A percentile compares a stretch with the other conserved stretches of the same genome.
These are phyloP conservation scores for Didymella pinodella DNA, from an alignment of 2,329 filamentous ascomycete genomes.

Conservation along the genomic window DNA sequence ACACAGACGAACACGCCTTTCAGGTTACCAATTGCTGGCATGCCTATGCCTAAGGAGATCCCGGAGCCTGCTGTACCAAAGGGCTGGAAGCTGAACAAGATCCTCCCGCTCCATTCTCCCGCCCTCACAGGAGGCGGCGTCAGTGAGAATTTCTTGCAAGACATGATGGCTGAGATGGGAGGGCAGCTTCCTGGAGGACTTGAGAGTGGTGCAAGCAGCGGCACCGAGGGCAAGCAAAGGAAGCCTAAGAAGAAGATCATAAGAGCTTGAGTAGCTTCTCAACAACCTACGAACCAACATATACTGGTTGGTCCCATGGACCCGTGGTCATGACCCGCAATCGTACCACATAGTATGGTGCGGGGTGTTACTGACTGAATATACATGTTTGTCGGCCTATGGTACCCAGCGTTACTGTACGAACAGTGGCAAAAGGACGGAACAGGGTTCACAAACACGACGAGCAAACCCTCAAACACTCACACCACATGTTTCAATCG, in stretches of 20 bases:
- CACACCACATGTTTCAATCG: not conserved
- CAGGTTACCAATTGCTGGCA: constrained; percentile 74
- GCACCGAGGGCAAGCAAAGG: constrained; percentile 43
- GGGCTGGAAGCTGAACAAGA: constrained; percentile 87
- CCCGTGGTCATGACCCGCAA: not conserved
- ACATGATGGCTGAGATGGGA: constrained; percentile 95
- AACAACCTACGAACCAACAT: not conserved
- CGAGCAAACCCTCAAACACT: not conserved
- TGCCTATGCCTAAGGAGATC: constrained; percentile 72
- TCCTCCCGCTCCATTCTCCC: constrained; percentile 86
- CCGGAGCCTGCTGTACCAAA: constrained; percentile 73
- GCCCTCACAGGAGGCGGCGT: constrained; percentile 93
- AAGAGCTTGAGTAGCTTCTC: constrained; percentile 9
- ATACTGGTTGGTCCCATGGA: not conserved
- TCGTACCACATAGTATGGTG: not conserved
- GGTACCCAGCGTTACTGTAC: not conserved
- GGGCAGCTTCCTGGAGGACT: constrained; percentile 42
- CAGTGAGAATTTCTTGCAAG: constrained; percentile 91
- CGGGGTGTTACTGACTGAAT: not conserved
- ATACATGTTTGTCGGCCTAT: not conserved
- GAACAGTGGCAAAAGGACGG: not conserved
- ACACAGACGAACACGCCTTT: constrained; percentile 76
- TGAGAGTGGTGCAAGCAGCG: constrained; percentile 35
- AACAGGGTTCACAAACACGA: constrained; percentile 6
- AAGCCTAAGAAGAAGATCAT: constrained; percentile 53